Evolutionary conservation across 306 rosid species (phyloP).

Genomic region (Adenanthera pavonina): DNA sequence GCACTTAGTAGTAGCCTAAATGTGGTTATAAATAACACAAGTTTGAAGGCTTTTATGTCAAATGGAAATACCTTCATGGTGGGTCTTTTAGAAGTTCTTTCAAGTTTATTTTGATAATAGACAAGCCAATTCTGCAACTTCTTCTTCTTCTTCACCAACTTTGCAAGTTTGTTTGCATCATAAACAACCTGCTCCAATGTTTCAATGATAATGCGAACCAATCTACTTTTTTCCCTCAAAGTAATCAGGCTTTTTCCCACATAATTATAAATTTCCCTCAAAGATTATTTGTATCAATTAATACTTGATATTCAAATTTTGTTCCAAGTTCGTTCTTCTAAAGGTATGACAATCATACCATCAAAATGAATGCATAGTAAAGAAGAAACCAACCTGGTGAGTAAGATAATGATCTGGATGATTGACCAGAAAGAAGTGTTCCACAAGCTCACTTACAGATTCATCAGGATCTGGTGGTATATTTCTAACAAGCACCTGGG

Average conservation of each 20-base stretch:
- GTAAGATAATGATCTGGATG: conserved; percentile 94
- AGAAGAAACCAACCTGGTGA: conserved; percentile 75
- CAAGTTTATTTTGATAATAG: conserved; percentile 74
- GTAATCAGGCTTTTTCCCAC: not conserved
- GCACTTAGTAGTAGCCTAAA: conserved; percentile 22
- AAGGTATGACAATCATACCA: not conserved
- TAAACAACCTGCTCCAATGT: conserved; percentile 70
- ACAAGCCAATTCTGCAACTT: conserved; percentile 86
- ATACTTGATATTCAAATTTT: not conserved
- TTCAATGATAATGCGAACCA: conserved; percentile 27
- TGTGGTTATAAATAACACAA: conserved; percentile 9
- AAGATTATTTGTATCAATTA: not conserved
- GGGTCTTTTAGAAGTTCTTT: conserved; percentile 68
- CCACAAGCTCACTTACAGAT: conserved; percentile 89
- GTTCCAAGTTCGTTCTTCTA: not conserved
- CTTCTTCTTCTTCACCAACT: conserved; percentile 82
- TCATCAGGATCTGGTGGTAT: conserved; percentile 94
- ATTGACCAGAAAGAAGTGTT: conserved; percentile 95
- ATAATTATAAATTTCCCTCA: not conserved
- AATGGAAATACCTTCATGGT: conserved; percentile 65
- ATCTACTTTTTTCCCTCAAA: conserved; percentile 10
- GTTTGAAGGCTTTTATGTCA: conserved; percentile 17
- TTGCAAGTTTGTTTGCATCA: conserved; percentile 79
- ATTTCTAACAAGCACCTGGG: conserved; percentile 85
- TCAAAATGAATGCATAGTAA: not conserved